A percentile compares a stretch with the other conserved stretches of the same genome.
Evolutionary conservation across 2,329 filamentous ascomycete species (phyloP).

Genomic region (Fusarium virguliforme): DNA sequence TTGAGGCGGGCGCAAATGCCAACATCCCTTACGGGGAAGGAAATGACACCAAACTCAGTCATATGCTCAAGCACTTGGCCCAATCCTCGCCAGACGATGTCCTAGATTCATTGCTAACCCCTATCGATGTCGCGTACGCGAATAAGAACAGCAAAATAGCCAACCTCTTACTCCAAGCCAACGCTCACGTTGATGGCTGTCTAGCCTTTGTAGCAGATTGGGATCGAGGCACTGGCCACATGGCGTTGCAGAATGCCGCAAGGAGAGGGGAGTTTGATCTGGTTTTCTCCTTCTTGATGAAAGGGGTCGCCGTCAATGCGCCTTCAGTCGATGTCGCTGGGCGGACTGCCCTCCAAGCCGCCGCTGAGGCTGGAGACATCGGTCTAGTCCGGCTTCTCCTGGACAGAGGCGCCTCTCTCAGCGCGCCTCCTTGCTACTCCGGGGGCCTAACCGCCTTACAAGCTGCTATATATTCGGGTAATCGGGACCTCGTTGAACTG

Average conservation of each 20-base stretch:
- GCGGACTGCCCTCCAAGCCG: background rate
- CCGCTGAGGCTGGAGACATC: background rate
- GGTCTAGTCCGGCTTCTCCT: background rate
- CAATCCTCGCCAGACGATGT: background rate
- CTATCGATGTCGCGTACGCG: background rate
- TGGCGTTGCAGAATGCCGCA: background rate
- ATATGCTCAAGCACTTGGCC: background rate
- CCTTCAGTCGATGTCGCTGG: accelerated
- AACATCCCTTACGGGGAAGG: background rate
- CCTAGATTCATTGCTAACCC: background rate
- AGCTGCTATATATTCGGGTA: background rate
- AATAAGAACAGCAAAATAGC: background rate
- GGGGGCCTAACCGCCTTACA: background rate
- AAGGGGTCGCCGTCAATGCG: background rate
- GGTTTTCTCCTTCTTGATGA: background rate
- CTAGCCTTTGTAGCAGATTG: background rate
- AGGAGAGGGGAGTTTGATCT: too few species aligned
- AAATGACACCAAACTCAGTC: background rate
- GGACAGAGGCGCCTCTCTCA: background rate
- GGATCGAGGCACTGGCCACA: background rate
- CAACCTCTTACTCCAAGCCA: background rate
- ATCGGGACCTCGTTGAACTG: background rate
- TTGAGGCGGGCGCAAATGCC: background rate
- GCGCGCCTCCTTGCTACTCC: background rate
- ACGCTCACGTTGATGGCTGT: background rate